Conservation (phyloP, 129 eudicot genomes). For the Lonicera japonica region DNA sequence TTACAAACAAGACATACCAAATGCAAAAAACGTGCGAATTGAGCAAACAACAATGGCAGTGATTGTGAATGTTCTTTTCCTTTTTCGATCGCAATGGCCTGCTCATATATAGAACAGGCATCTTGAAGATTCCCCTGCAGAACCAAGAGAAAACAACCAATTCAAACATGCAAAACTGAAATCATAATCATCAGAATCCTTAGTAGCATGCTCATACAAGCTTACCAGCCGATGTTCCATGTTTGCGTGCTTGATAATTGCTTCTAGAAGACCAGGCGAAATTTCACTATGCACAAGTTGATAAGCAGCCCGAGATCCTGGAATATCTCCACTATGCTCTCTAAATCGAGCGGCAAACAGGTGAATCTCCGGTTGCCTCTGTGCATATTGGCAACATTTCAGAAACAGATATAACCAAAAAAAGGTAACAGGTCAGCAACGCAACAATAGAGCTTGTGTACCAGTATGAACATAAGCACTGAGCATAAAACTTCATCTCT, state of each 20-base stretch:
- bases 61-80: constrained; percentile 96
- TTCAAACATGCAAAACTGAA: constrained; percentile 8
- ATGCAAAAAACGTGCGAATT: constrained; percentile 71
- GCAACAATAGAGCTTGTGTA: too few species aligned
- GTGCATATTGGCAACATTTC: constrained; percentile 34
- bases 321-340: constrained; percentile 72
- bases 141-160: constrained; percentile 9
- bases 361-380: constrained; percentile 99
- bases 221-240: constrained; percentile 95
- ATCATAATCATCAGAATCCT: constrained; percentile 2
- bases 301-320: constrained; percentile 91
- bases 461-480: neutral
- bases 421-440: neutral
- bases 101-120: constrained; percentile 84
- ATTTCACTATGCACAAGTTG: constrained; percentile 89
- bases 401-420: constrained; percentile 41
- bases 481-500: too few species aligned
- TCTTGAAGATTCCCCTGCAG: constrained; percentile 79
- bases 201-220: constrained; percentile 8
- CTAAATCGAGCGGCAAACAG: constrained; percentile 84
- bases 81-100: constrained; percentile 89
- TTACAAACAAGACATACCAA: constrained; percentile 47
- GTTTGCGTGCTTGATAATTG: constrained; percentile 89
- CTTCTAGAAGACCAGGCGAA: constrained; percentile 96
- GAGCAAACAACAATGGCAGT: constrained; percentile 76